Conservation (phyloP, 805 yeast genomes). For the Yamadazyma olivae region DNA sequence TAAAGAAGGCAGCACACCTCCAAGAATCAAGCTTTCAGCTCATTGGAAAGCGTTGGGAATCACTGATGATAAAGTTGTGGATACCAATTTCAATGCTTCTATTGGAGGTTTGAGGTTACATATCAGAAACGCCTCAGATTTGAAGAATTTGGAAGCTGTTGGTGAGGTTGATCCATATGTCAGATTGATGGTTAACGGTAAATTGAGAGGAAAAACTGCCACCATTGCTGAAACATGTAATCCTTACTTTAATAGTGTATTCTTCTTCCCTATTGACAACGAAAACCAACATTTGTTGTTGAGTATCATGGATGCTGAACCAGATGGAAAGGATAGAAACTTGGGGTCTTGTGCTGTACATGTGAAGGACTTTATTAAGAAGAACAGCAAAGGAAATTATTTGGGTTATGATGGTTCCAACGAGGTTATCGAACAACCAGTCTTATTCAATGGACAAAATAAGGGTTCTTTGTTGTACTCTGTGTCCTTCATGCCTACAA, state of each 20-base stretch:
- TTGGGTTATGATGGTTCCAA: slow-evolving; percentile 51
- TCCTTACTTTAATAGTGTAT: slow-evolving; percentile 59
- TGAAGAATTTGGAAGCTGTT: slow-evolving; percentile 58
- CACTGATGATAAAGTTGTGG: slow-evolving; percentile 44
- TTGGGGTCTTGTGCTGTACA: slow-evolving; percentile 58
- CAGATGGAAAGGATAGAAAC: slow-evolving; percentile 57
- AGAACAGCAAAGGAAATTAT: slow-evolving; percentile 44
- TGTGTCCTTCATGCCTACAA: slow-evolving; percentile 61
- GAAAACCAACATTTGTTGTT: slow-evolving; percentile 57
- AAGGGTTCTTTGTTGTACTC: slow-evolving; percentile 53
- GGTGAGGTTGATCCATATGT: slow-evolving; percentile 79
- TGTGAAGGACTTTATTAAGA: slow-evolving; percentile 46
- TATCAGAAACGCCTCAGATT: slow-evolving; percentile 49
- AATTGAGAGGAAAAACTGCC: slow-evolving; percentile 51
- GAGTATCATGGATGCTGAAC: slow-evolving; percentile 66
- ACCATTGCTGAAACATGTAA: slow-evolving; percentile 51
- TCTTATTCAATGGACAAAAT: slow-evolving; percentile 30
- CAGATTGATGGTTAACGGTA: slow-evolving; percentile 55
- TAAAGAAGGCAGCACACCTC: slow-evolving; percentile 31
- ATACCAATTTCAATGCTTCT: slow-evolving; percentile 50
- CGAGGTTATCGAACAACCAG: slow-evolving; percentile 44
- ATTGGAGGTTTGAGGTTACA: slow-evolving; percentile 66
- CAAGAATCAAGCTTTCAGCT: slow-evolving; percentile 50
- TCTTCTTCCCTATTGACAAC: slow-evolving; percentile 59
- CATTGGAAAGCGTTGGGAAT: slow-evolving; percentile 70